phyloP scores from a whole-genome alignment of 352 stramenopile genomes.

The Phytophthora citricola region DNA sequence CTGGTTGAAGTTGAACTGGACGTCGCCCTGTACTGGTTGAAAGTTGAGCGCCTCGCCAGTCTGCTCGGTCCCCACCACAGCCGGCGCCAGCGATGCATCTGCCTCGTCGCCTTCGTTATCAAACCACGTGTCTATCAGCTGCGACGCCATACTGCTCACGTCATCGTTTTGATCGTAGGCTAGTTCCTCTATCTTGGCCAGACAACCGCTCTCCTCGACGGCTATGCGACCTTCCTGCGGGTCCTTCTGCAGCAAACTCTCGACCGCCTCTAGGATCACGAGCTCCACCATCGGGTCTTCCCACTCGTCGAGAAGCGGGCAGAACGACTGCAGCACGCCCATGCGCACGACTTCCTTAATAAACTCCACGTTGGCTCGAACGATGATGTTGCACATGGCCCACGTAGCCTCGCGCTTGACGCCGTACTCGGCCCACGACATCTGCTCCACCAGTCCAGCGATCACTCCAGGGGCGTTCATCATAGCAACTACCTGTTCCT shows the following conservation, averaged over 20 bases:
- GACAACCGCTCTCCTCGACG: constrained; percentile 82
- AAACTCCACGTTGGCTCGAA: constrained; percentile 66
- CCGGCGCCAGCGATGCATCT: constrained; percentile 52
- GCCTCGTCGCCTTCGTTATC: constrained; percentile 58
- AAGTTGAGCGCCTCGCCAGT: constrained; percentile 64
- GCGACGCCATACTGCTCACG: constrained; percentile 72
- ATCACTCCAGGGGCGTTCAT: constrained; percentile 77
- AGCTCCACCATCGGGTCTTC: constrained; percentile 89
- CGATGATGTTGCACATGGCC: constrained; percentile 89
- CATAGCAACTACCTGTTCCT: constrained; percentile 78
- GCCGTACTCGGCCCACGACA: constrained; percentile 88
- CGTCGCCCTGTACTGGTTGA: constrained; percentile 66
- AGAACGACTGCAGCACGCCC: constrained; percentile 78
- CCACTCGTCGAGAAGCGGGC: constrained; percentile 79
- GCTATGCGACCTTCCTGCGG: constrained; percentile 61
- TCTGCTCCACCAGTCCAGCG: constrained; percentile 73
- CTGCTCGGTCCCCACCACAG: constrained; percentile 50
- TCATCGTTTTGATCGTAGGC: constrained; percentile 86
- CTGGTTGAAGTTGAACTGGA: constrained; percentile 79
- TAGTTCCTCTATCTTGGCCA: constrained; percentile 83
- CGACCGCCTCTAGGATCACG: constrained; percentile 84
- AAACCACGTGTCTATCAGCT: constrained; percentile 89
- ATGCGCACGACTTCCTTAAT: constrained; percentile 72
- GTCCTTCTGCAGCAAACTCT: constrained; percentile 76
- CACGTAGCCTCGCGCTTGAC: constrained; percentile 88